These are phyloP conservation scores for Penicillium crustosum DNA, from an alignment of 2,329 filamentous ascomycete species.

Conservation along the genomic window DNA sequence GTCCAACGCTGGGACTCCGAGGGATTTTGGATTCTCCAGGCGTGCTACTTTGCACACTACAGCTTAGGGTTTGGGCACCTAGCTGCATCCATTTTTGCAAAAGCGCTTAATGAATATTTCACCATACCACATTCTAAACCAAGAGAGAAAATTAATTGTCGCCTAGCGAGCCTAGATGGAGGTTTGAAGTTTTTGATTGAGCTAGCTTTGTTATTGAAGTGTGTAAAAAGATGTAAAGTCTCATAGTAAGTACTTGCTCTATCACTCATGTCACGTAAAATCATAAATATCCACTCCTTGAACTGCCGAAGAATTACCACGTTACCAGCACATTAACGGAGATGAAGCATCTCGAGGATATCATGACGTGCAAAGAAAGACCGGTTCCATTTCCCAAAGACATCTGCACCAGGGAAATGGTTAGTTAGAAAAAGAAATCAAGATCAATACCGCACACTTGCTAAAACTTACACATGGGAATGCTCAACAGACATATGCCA, in stretches of 20 bases:
- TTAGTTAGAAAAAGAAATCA: neutral
- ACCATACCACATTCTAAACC: too few relatives aligned
- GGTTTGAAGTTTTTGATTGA: neutral
- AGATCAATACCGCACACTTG: neutral
- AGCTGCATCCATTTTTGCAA: neutral
- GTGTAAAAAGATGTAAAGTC: neutral
- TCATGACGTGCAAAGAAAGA: conserved; percentile 75
- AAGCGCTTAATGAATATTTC: neutral
- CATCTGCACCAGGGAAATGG: conserved; percentile 51
- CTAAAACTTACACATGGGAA: conserved; percentile 72
- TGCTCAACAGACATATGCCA: conserved; percentile 68
- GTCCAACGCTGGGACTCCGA: neutral
- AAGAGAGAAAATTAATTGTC: too few relatives aligned
- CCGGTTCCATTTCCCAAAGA: conserved; percentile 75
- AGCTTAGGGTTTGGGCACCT: neutral
- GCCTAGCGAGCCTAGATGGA: too few relatives aligned
- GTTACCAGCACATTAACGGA: conserved; percentile 23
- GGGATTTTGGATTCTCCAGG: neutral
- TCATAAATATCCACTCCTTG: neutral
- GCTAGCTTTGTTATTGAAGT: neutral
- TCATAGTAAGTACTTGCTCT: neutral
- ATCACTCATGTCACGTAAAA: neutral
- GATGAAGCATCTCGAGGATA: conserved; percentile 54
- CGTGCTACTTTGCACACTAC: neutral
- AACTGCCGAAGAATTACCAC: neutral